A percentile compares a stretch with the other conserved stretches of the same genome.
These are phyloP conservation scores for Blastobotrys malaysiensis DNA, from an alignment of 1,139 yeast species.

Conservation along the genomic window DNA sequence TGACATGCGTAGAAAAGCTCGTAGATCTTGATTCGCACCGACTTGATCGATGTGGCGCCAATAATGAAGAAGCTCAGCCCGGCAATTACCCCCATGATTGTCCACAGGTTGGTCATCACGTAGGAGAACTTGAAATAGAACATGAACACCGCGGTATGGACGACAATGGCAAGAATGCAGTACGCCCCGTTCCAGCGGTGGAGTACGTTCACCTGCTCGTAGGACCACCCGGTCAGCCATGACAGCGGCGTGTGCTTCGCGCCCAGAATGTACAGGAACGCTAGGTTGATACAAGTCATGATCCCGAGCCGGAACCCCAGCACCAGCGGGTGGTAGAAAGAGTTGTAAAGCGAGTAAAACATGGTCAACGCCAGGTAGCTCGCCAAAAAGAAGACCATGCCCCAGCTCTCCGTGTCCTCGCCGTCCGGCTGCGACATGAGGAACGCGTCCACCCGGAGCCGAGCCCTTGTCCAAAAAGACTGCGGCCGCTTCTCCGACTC, in stretches of 20 bases:
- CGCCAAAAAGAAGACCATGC: conserved; percentile 11
- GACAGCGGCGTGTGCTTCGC: conserved; percentile 26
- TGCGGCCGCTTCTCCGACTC: background rate
- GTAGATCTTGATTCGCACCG: conserved; percentile 17
- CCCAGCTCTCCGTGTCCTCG: conserved; percentile 14
- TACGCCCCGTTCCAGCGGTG: conserved; percentile 25
- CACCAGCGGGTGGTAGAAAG: conserved; percentile 15
- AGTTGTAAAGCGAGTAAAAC: conserved; percentile 13
- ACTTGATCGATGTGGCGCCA: conserved; percentile 19
- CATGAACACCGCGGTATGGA: conserved; percentile 21
- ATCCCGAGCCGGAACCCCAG: conserved; percentile 26
- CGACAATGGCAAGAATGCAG: conserved; percentile 17
- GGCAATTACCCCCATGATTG: conserved; percentile 31
- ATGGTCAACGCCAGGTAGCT: conserved; percentile 15
- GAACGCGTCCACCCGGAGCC: conserved; percentile 4
- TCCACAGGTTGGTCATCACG: conserved; percentile 35
- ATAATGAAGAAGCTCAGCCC: conserved; percentile 21
- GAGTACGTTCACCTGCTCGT: conserved; percentile 28
- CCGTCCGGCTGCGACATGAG: conserved; percentile 16
- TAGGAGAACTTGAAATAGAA: conserved; percentile 20
- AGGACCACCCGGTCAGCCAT: conserved; percentile 28
- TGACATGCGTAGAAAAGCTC: conserved; percentile 26
- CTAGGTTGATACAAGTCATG: conserved; percentile 23
- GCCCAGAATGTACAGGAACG: conserved; percentile 26
- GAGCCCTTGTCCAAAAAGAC: background rate